These are phyloP conservation scores for Rutstroemia sp. DNA, from an alignment of 2,329 filamentous ascomycete genomes.

Conservation along the genomic window DNA sequence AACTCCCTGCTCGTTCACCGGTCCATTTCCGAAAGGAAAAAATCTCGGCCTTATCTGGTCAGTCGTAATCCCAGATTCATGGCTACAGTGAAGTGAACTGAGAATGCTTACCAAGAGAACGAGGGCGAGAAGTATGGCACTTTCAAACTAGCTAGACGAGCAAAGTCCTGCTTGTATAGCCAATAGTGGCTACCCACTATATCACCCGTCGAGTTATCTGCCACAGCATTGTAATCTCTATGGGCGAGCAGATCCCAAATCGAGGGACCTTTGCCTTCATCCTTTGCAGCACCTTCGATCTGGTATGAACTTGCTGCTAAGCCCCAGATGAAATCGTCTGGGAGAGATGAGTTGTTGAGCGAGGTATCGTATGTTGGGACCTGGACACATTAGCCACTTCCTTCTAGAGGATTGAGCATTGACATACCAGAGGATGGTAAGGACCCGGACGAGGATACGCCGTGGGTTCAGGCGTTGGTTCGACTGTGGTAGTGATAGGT, in stretches of 20 bases:
- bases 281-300: conserved; percentile 39
- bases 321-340: conserved; percentile 37
- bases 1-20: conserved; percentile 43
- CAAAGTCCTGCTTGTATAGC: conserved; percentile 49
- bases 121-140: conserved; percentile 41
- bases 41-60: conserved; percentile 32
- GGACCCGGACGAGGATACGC: conserved; percentile 32
- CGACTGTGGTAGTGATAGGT: conserved; percentile 35
- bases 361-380: conserved; percentile 21
- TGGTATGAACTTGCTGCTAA: conserved; percentile 40
- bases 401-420: conserved; percentile 22
- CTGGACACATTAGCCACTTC: conserved; percentile 8
- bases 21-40: conserved; percentile 43
- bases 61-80: neutral
- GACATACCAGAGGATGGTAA: conserved; percentile 36
- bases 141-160: conserved; percentile 43
- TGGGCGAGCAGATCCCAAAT: conserved; percentile 35
- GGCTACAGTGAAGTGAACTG: neutral
- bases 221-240: conserved; percentile 24
- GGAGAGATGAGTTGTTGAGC: conserved; percentile 31
- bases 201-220: conserved; percentile 39
- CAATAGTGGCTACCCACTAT: conserved; percentile 46
- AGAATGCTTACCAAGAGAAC: conserved; percentile 24
- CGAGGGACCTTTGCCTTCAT: conserved; percentile 38
- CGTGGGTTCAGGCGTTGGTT: conserved; percentile 36